Evolutionary conservation across 306 rosid genomes (phyloP).

Genomic region (Calophaca sinica): DNA sequence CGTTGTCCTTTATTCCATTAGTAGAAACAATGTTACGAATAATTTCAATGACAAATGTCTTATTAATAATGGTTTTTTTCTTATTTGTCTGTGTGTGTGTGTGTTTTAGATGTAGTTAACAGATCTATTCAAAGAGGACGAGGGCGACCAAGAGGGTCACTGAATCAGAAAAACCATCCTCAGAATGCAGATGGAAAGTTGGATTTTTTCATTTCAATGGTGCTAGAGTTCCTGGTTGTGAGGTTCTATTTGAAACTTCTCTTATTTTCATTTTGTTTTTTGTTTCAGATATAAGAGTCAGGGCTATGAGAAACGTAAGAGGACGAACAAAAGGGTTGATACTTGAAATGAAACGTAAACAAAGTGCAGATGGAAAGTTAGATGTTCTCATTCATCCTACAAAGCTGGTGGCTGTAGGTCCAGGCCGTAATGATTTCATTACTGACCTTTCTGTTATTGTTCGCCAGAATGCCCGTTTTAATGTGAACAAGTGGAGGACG

Average conservation of each 20-base stretch:
- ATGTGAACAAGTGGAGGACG: conserved; percentile 48
- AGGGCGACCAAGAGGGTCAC: conserved; percentile 35
- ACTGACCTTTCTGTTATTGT: conserved; percentile 54
- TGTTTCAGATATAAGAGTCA: conserved; percentile 36
- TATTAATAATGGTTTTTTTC: conserved; percentile 4
- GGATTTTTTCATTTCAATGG: conserved; percentile 32
- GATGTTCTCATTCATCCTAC: conserved; percentile 56
- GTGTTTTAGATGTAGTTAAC: conserved; percentile 12
- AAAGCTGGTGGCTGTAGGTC: conserved; percentile 55
- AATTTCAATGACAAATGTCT: not conserved
- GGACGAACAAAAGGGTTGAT: conserved; percentile 45
- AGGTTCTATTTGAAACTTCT: conserved; percentile 24
- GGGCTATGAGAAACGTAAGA: conserved; percentile 45
- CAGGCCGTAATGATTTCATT: conserved; percentile 56
- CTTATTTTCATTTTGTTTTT: not conserved
- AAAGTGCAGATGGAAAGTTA: conserved; percentile 56
- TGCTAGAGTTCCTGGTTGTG: conserved; percentile 33
- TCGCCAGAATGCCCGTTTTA: conserved; percentile 49
- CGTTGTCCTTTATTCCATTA: conserved; percentile 20
- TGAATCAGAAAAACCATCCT: conserved; percentile 14
- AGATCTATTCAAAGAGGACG: conserved; percentile 29
- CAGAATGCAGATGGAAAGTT: conserved; percentile 43
- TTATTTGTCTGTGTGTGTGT: not conserved
- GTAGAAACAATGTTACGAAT: not conserved
- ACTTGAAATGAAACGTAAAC: conserved; percentile 49